phyloP scores from a whole-genome alignment of 2,329 filamentous ascomycete species.

The Talaromyces verruculosus region DNA sequence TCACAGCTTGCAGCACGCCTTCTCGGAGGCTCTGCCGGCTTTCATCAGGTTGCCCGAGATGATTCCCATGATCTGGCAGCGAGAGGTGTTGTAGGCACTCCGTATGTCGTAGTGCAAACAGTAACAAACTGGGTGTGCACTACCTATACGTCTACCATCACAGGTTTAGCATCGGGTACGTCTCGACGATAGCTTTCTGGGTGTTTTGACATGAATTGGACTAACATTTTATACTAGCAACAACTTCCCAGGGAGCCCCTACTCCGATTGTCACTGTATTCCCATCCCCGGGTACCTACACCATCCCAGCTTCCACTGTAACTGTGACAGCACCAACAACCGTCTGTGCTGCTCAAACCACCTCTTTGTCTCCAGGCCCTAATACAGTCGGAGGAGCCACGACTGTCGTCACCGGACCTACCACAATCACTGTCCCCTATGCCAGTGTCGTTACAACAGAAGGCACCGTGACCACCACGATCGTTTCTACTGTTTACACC shows the following conservation, averaged over 20 bases:
- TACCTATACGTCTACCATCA: conserved; percentile 39
- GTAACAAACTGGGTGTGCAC: conserved; percentile 38
- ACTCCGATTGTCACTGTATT: conserved; percentile 21
- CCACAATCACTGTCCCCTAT: conserved; percentile 68
- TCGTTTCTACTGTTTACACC: conserved; percentile 68
- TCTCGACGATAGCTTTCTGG: not conserved
- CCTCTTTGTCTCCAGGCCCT: conserved; percentile 61
- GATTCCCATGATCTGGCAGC: conserved; percentile 10
- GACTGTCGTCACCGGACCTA: conserved; percentile 64
- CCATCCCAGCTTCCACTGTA: conserved; percentile 49
- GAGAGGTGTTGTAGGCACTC: conserved; percentile 19
- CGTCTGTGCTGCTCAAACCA: conserved; percentile 63
- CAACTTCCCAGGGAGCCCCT: conserved; percentile 20
- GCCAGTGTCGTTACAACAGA: conserved; percentile 62
- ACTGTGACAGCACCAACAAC: conserved; percentile 65
- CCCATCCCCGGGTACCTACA: conserved; percentile 15
- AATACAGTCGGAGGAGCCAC: conserved; percentile 72
- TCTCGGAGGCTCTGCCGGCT: conserved; percentile 14
- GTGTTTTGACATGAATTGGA: not conserved
- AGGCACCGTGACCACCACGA: conserved; percentile 63
- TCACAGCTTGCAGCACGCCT: conserved; percentile 27
- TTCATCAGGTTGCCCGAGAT: not conserved
- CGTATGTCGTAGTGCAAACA: conserved; percentile 23
- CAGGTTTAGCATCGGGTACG: conserved; percentile 30
- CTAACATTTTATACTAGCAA: conserved; percentile 11